Conservation (phyloP, 202 grass and related monocot genomes). For the Carex arenaria region DNA sequence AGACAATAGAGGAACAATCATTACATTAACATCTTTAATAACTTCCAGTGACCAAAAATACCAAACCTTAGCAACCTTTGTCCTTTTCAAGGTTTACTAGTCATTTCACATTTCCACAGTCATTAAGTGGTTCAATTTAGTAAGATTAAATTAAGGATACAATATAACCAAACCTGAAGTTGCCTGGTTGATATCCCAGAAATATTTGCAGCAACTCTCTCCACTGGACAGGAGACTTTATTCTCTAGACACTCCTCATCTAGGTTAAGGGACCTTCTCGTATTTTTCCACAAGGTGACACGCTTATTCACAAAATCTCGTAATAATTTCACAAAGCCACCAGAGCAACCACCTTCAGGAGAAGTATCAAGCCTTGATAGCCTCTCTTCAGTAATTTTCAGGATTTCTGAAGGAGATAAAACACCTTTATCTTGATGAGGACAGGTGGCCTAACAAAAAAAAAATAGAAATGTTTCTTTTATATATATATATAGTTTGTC, state of each 20-base stretch:
- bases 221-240: conserved; percentile 32
- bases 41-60: neutral
- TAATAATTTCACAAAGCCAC: conserved; percentile 55
- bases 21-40: neutral
- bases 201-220: conserved; percentile 66
- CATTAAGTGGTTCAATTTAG: neutral
- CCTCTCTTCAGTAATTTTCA: conserved; percentile 46
- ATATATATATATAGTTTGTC: neutral
- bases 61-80: neutral
- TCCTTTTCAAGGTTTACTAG: neutral
- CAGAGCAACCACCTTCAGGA: conserved; percentile 51
- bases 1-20: neutral
- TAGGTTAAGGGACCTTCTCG: conserved; percentile 55
- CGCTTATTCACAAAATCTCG: conserved; percentile 50
- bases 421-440: conserved; percentile 43
- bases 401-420: conserved; percentile 56
- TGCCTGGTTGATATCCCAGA: conserved; percentile 84
- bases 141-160: neutral
- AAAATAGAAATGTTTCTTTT: conserved; percentile 18
- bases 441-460: conserved; percentile 68
- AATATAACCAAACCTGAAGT: conserved; percentile 51
- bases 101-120: neutral
- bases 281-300: conserved; percentile 39
- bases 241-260: conserved; percentile 40
- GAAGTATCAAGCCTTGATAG: conserved; percentile 39